Base-by-base conservation (phyloP, 2,329 filamentous ascomycete species). In the Hymenoscyphus infarciens region DNA sequence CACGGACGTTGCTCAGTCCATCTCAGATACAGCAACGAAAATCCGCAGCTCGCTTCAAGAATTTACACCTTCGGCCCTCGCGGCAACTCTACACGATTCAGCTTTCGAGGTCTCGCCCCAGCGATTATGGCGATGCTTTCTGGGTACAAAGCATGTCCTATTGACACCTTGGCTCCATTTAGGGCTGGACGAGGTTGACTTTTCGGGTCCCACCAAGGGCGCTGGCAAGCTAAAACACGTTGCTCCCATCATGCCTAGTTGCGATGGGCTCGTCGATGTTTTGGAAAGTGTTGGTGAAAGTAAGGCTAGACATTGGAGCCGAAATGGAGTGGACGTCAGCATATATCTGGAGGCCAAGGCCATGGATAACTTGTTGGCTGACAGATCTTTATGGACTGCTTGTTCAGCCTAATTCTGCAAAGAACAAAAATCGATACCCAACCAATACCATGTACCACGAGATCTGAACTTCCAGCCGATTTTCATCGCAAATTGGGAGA, bases 71-170 rank as follows among this genome's bases (percentile, higher is more conserved):
- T 72, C 74, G 4, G 74, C 74, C 0, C 68, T 82, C 2, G 74
- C 72, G 0, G 75, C 77, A 3, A 69, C 77, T 38, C 67, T 82
- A 2, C 77, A 82, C 61, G 77, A 79, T 57, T 73, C 74, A 10
- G 77, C 77, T 2, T 72, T 77, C 61, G 80, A 82, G 66, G 65
- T 74, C 11, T 75, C 75, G 11, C 80, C 81, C 0, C 80, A 82
- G 69, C 73, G 80, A 5, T 64, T 82, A 16, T 82, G 80, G 81
- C 76, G 79, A 63, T 76, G 68, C 0, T 82, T 81, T 60, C 61
- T 80, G 6, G 81, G 80, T 0, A 62, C 66, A 0, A 69, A 73
- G 25, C 79, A 82, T 68, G 66, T 75, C 0, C 64, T 81, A 3
- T 76, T 78, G 2, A 82, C 80, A 5, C 78, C 75, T 0, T 82